Evolutionary conservation across 2,329 filamentous ascomycete species (phyloP), one percentile per base, ranked within the genome.

Genomic region (Hysterium pulicare): DNA sequence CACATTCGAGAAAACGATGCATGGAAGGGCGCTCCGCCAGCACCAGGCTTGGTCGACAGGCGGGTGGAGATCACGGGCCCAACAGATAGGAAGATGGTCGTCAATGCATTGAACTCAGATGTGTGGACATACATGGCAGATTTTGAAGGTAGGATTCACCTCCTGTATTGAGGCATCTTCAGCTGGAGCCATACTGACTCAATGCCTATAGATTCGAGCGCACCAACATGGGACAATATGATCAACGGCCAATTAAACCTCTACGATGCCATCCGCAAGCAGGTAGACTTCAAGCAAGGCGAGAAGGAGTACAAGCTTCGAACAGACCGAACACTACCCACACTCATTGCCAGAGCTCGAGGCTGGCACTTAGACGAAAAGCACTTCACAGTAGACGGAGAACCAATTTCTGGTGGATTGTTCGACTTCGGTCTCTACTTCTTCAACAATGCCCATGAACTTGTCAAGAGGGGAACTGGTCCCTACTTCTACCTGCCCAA

Each of bases 101-200:
- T 97, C 50, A 98, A 98, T 68, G 93, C 93, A 8, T 66, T 97
- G 66, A 98, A 97, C 71, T 85, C 91, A 34, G 81, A 97, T 61
- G 93, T 97, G 19, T 97, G 87, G 86, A 97, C 91, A 43, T 98
- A 97, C 64, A 98, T 98, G 93, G 93, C 93, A 36, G 93, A 98
- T 71, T 95, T 98, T 55, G 93, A 98, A 73, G 91, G 90, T 93
- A 69, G 59, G 78, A 67, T 15, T 22, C 22, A 8, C 10, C 34
- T 6, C 24, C 26, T 30, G 22, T 1, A 28, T 15, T 16, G 19
- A 4, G 35, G 21, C 24, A 35, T 17, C 20, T 9, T 32, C n/a
- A n/a, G n/a, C n/a, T 26, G 17, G 32, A 7, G 19, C 5, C 16
- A 40, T 37, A 33, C 15, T n/a, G 21, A 38, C 40, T 37, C 41